phyloP scores from a whole-genome alignment of 108 stramenopile genomes.

The Nitzschia putrida region DNA sequence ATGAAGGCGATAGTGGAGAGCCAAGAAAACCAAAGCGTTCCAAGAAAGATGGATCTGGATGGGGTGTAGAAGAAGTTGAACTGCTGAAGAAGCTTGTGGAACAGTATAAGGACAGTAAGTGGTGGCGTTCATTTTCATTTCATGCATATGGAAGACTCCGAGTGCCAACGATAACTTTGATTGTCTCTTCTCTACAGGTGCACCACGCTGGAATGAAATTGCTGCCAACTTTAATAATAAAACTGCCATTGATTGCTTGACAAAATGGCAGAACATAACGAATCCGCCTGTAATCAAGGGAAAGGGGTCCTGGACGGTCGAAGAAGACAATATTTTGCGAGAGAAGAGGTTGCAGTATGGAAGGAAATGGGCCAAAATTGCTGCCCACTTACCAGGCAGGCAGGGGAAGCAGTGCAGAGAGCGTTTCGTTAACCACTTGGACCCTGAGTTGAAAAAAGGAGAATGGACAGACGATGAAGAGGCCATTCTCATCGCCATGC shows the following conservation, averaged over 20 bases:
- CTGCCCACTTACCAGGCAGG: constrained; percentile 89
- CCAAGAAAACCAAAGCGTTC: constrained; percentile 6
- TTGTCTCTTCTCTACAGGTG: constrained; percentile 26
- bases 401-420: constrained; percentile 99
- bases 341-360: constrained; percentile 66
- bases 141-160: not conserved
- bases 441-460: constrained; percentile 90
- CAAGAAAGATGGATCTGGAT: constrained; percentile 15
- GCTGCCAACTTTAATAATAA: constrained; percentile 62
- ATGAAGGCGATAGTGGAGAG: constrained; percentile 30
- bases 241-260: constrained; percentile 76
- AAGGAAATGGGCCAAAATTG: constrained; percentile 94
- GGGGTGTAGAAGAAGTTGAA: constrained; percentile 62
- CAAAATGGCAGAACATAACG: constrained; percentile 72
- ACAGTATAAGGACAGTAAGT: constrained; percentile 68
- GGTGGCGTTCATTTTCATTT: not conserved
- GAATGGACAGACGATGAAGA: constrained; percentile 97
- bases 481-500: constrained; percentile 81
- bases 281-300: constrained; percentile 76
- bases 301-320: constrained; percentile 82
- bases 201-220: constrained; percentile 79
- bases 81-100: constrained; percentile 63
- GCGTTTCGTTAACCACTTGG: constrained; percentile 95
- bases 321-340: constrained; percentile 71
- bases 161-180: not conserved